Base-by-base conservation (phyloP, 805 yeast genomes). In the Candida piceae region DNA sequence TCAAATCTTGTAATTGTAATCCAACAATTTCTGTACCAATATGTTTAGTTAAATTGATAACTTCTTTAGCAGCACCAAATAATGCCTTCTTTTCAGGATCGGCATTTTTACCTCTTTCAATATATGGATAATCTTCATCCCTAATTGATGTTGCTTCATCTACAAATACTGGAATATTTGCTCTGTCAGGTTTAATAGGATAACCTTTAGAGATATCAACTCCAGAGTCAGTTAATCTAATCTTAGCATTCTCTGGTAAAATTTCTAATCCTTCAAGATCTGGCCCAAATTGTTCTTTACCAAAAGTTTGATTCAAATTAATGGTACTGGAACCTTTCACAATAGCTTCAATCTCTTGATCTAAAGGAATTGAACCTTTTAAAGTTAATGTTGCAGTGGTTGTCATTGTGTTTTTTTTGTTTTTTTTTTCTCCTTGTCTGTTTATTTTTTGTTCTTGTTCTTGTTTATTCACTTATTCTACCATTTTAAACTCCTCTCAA, bases 1-100 rank as follows among this genome's bases (percentile, higher is more conserved):
- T 62, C 39, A 71, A 52, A 22, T 68, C 70, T 4, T 56, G 52
- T 27, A 71, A 52, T 49, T 71, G 72, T 29, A 71, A 51, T 13
- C 76, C 76, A 31, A 65, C 61, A 38, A 71, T 60, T 42, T 70
- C 76, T 12, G 76, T 72, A 34, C 78, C 78, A 45, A 71, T 52
- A 44, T 67, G 64, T 38, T 64, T 66, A 36, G 75, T 66, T 41
- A 71, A 54, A 39, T 71, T 42, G 29, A 46, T 63, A 17, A 71
- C 72, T 39, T 65, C 63, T 47, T 54, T 63, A 29, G 60, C 68
- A 45, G 68, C 69, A 7, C 66, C 59, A 33, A 65, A 57, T 15
- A 65, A 48, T 5, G 69, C 68, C 43, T 63, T 64, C 55, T 66
- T 66, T 40, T 62, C 66, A 9, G 63, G 66, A 41, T 66, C 71